Base-by-base conservation (phyloP, 2,329 filamentous ascomycete genomes). In the Graphilbum sp. region DNA sequence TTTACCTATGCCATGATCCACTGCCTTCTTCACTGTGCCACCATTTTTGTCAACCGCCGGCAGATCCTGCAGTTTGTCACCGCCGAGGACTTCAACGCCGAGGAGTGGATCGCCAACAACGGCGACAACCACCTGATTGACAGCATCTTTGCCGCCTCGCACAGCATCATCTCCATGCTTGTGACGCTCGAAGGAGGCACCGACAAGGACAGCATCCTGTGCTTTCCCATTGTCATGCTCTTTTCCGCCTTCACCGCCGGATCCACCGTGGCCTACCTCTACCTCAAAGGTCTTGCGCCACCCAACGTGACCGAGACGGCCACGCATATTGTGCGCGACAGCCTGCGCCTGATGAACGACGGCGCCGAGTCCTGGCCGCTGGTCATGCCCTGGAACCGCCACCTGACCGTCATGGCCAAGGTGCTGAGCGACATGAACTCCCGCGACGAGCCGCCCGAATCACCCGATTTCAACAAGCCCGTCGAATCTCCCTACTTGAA, bases 1-100 rank as follows among this genome's bases (percentile, higher is more conserved):
- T 71, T 69, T 47, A 74, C 69, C 0, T 75, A 71, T 49, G 69
- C 71, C 44, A 72, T 75, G 67, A 62, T 75, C 36, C 71, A 75
- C 52, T 72, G 67, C 40, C 62, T 75, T 18, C 59, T 75, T 17
- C 69, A 75, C 50, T 74, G 69, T 47, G 67, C 69, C 10, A 70
- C 67, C 21, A 68, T 75, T 44, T 74, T 75, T 51, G 66, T 74
- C 34, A 69, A 73, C 49, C 67, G 71, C 9, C 67, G 71, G 19
- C 64, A 67, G 35, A 66, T 75, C 30, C 57, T 75, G 32, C 70
- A 75, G 49, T 60, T 67, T 27, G 69, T 75, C 15, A 69, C 65
- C 2, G 58, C 65, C 2, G 60, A 67, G 29, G 58, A 52, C 39
- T 72, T 73, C 49, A 64, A 57, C 44, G 49, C 66, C 7, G 68